Percentiles rank a stretch among this genome's conserved stretches.
phyloP scores from a whole-genome alignment of 2,329 filamentous ascomycete genomes.

The Cladophialophora exuberans region DNA sequence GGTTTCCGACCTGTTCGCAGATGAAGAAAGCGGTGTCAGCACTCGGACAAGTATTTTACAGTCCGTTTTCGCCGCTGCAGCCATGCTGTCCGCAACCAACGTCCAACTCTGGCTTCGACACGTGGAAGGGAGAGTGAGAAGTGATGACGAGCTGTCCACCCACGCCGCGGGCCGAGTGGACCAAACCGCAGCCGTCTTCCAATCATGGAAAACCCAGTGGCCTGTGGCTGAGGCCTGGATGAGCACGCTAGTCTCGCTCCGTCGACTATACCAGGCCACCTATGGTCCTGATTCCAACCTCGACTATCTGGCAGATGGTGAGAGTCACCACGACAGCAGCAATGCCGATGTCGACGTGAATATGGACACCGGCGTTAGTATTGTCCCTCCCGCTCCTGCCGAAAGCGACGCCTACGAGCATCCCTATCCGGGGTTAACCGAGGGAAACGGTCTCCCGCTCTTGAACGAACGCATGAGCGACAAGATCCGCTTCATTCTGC shows the following conservation, averaged over 20 bases:
- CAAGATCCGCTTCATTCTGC: slow-evolving; percentile 6
- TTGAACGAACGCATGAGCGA: slow-evolving; percentile 7
- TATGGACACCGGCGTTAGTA: background rate
- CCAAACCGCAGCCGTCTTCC: background rate
- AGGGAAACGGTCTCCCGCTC: background rate
- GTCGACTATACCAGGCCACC: slow-evolving; percentile 5
- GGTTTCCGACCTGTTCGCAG: background rate
- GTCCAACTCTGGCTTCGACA: background rate
- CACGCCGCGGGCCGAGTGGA: background rate
- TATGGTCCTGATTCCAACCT: slow-evolving; percentile 6
- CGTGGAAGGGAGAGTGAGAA: background rate
- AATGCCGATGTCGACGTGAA: background rate
- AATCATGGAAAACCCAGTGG: slow-evolving; percentile 3
- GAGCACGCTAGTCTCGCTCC: slow-evolving; percentile 1
- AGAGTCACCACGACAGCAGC: background rate
- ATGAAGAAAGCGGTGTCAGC: background rate
- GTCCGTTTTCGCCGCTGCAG: background rate
- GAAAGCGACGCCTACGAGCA: background rate
- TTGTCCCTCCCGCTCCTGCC: background rate
- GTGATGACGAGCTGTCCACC: background rate
- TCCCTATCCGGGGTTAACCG: background rate
- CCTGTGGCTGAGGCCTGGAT: slow-evolving; percentile 2
- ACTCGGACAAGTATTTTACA: no score
- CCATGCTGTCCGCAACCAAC: background rate
- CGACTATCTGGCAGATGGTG: background rate